phyloP scores from a whole-genome alignment of 2,329 filamentous ascomycete species.

The Penicillium paneum region DNA sequence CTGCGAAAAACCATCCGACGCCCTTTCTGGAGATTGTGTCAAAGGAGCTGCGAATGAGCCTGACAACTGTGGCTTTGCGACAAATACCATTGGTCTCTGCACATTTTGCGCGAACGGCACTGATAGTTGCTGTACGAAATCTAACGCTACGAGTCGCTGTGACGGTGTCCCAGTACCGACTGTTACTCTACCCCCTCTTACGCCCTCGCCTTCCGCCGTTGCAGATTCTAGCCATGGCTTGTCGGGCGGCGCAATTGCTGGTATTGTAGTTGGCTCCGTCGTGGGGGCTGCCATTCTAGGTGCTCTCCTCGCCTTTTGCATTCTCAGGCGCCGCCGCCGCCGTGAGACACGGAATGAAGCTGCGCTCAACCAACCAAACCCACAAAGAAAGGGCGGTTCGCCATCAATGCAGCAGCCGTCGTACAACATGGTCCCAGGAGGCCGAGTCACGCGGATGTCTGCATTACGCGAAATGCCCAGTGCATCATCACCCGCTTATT shows the following conservation, averaged over 20 bases:
- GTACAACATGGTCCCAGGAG: conserved; percentile 76
- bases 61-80: conserved; percentile 78
- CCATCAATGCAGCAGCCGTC: conserved; percentile 51
- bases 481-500: conserved; percentile 58
- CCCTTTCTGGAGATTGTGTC: conserved; percentile 73
- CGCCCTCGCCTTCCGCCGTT: conserved; percentile 56
- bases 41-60: conserved; percentile 75
- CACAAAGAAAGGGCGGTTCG: conserved; percentile 47
- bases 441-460: conserved; percentile 92
- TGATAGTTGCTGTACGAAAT: conserved; percentile 88
- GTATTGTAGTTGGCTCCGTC: conserved; percentile 79
- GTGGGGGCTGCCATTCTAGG: conserved; percentile 67
- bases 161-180: conserved; percentile 72
- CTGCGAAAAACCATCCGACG: conserved; percentile 77
- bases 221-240: conserved; percentile 51
- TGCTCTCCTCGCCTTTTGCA: conserved; percentile 60
- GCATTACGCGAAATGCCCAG: conserved; percentile 75
- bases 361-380: conserved; percentile 87
- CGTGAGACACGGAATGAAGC: conserved; percentile 61
- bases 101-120: conserved; percentile 89
- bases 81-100: conserved; percentile 72
- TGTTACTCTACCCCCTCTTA: conserved; percentile 54
- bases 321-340: conserved; percentile 56
- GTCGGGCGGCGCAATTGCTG: conserved; percentile 84
- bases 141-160: conserved; percentile 71